Base-by-base conservation (phyloP, 345 rosid genomes). In the Dimocarpus longan region DNA sequence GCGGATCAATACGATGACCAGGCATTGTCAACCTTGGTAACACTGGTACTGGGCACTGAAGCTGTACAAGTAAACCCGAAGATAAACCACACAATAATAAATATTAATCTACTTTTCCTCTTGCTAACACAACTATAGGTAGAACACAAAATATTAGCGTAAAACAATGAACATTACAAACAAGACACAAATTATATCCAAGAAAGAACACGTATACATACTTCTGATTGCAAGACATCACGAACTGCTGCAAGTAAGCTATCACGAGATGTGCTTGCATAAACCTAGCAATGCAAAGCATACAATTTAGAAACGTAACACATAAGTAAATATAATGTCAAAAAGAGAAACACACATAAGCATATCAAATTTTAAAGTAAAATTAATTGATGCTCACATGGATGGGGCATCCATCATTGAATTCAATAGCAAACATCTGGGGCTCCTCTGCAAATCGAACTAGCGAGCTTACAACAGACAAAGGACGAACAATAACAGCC, bases 361-460 rank as follows among this genome's bases (percentile, higher is more conserved):
- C 2, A 71, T 62, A 59, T 76, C 52, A 67, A 68, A 60, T 74
- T 77, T 73, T 21, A 65, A 67, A 72, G 28, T 8, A 40, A 74
- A 80, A 56, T 72, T 26, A 37, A 70, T 42, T 15, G n/a, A 74
- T 66, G 74, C 98, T 93, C 83, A 96, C 99, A 85, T 91, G 98
- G 82, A 91, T 90, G 78, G 99, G 95, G 81, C 99, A 94, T 54
- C 99, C 99, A 87, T 96, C 98, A 81, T 84, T 88, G 87, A 91
- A 96, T 81, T 94, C 99, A 68, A 96, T 86, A 18, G 98, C 99
- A 91, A 96, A 96, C 94, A 96, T 93, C 88, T 96, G 99, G 79
- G 99, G 99, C 91, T 96, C 99, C 89, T 96, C 99, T 16, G 99
- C 91, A 67, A 94, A 94, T 85, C 99, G 95, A 77, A 96, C 95